phyloP scores from a whole-genome alignment of 306 rosid genomes.

The Ammopiptanthus mongolicus region DNA sequence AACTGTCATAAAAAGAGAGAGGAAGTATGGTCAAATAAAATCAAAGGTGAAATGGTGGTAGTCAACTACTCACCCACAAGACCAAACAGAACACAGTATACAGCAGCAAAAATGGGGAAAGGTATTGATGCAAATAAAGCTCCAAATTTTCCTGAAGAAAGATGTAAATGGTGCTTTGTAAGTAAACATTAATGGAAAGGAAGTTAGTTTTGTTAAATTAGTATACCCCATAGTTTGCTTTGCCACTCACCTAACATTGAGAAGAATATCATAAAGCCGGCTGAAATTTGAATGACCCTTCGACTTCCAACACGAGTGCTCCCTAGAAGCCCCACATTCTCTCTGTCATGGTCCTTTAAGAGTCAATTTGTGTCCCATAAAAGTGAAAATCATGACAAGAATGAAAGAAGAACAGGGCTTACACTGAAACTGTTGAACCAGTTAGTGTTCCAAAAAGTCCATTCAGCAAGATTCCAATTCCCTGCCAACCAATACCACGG shows the following conservation, averaged over 20 bases:
- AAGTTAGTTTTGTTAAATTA: neutral
- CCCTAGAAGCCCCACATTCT: conserved; percentile 95
- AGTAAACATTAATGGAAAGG: neutral
- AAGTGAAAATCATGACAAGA: neutral
- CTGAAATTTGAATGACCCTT: conserved; percentile 93
- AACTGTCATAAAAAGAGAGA: conserved; percentile 6
- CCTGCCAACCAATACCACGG: conserved; percentile 99
- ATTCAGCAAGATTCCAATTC: conserved; percentile 83
- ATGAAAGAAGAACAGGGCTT: conserved; percentile 22
- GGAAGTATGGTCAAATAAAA: neutral
- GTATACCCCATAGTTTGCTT: neutral
- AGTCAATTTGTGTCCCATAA: neutral
- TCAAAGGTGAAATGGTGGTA: neutral
- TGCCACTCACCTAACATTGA: conserved; percentile 70
- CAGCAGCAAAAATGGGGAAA: conserved; percentile 87
- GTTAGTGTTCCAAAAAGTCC: conserved; percentile 92
- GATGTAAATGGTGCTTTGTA: neutral
- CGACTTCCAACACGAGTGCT: conserved; percentile 99
- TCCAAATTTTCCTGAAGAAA: conserved; percentile 86
- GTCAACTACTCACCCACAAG: conserved; percentile 92
- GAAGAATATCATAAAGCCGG: conserved; percentile 98
- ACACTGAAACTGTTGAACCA: conserved; percentile 89
- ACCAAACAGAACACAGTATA: conserved; percentile 87
- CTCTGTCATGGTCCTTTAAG: conserved; percentile 42
- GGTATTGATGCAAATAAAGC: conserved; percentile 98